Conservation (phyloP, 345 rosid species). For the Camelina hispida region DNA sequence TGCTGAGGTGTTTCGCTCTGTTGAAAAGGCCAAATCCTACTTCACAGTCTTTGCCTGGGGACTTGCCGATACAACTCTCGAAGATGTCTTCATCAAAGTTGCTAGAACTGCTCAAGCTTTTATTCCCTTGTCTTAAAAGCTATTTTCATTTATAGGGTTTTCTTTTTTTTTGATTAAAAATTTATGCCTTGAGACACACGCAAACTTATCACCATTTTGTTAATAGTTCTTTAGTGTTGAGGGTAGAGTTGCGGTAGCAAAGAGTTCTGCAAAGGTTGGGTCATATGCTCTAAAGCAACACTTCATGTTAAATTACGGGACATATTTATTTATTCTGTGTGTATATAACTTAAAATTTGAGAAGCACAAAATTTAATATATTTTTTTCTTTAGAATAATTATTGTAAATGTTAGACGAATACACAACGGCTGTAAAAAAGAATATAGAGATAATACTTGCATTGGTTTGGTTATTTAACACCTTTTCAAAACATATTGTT, state of each 20-base stretch:
- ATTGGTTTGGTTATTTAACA: too few relatives aligned
- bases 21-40: conserved; percentile 74
- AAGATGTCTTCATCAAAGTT: conserved; percentile 85
- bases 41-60: conserved; percentile 96
- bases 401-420: too few relatives aligned
- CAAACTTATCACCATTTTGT: conserved; percentile 7
- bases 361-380: too few relatives aligned
- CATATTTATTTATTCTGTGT: too few relatives aligned
- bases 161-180: too few relatives aligned
- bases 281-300: not conserved
- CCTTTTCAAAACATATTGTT: too few relatives aligned
- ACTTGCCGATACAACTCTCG: conserved; percentile 85
- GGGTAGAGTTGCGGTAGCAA: not conserved
- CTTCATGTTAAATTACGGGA: too few relatives aligned
- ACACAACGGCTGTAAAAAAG: too few relatives aligned
- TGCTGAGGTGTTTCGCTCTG: conserved; percentile 70
- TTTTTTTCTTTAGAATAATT: too few relatives aligned
- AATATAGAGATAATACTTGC: too few relatives aligned
- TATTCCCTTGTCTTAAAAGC: conserved; percentile 41
- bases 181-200: not conserved
- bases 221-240: not conserved
- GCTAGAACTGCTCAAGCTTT: conserved; percentile 60
- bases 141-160: not conserved
- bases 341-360: too few relatives aligned
- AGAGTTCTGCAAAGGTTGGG: not conserved